Evolutionary conservation across 2,329 filamentous ascomycete genomes (phyloP).

Genomic region (Scedosporium minutisporum): DNA sequence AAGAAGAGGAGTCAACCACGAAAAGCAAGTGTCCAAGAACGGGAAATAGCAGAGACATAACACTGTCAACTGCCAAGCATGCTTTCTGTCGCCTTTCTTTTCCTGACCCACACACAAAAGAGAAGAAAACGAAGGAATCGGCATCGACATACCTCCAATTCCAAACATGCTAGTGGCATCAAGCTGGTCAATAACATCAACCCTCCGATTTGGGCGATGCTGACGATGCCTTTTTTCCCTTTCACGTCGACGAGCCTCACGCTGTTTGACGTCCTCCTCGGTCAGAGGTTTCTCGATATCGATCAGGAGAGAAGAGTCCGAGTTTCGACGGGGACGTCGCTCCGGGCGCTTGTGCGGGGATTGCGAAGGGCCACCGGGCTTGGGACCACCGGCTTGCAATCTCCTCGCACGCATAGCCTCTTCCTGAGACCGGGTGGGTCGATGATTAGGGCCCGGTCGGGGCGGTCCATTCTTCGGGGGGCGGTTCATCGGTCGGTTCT

Average conservation of each 20-base stretch:
- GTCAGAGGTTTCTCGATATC: conserved; percentile 50
- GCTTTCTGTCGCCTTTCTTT: too few species aligned
- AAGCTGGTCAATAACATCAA: conserved; percentile 93
- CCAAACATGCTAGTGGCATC: conserved; percentile 96
- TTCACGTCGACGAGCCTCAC: conserved; percentile 40
- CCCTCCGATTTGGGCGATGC: conserved; percentile 37
- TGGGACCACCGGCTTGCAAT: conserved; percentile 20
- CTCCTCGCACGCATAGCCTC: conserved; percentile 46
- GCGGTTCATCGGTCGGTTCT: conserved; percentile 8
- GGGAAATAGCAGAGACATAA: neutral
- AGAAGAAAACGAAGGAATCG: neutral
- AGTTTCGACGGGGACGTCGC: conserved; percentile 60
- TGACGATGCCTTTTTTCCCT: conserved; percentile 38
- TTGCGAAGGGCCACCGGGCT: conserved; percentile 21
- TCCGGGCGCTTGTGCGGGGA: conserved; percentile 31
- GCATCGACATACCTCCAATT: conserved; percentile 64
- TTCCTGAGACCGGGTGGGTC: conserved; percentile 57
- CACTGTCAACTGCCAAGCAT: too few species aligned
- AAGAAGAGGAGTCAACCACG: neutral
- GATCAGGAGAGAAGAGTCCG: conserved; percentile 61
- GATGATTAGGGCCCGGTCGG: conserved; percentile 31
- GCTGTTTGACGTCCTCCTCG: conserved; percentile 47
- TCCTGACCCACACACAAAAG: too few species aligned
- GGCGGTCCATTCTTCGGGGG: conserved; percentile 10
- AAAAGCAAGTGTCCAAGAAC: neutral